These are phyloP conservation scores for Vachellia pachyceras DNA, from an alignment of 306 rosid species.

Conservation along the genomic window DNA sequence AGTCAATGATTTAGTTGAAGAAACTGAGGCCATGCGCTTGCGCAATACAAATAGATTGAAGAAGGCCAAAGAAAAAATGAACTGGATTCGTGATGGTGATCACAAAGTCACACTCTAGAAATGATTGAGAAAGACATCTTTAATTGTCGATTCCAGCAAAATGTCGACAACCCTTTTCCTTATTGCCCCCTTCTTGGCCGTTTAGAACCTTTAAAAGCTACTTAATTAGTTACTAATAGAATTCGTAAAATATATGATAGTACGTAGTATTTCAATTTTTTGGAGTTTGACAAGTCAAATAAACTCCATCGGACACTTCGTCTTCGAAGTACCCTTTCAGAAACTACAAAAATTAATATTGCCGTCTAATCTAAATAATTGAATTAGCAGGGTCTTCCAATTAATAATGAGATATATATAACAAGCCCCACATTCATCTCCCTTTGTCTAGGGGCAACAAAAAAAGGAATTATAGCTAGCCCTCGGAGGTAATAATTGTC, in stretches of 20 bases:
- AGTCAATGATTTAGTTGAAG: slow-evolving; percentile 32
- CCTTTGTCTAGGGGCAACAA: background rate
- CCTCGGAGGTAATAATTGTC: background rate
- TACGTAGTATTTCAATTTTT: background rate
- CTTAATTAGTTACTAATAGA: background rate
- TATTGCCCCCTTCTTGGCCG: background rate
- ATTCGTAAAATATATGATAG: background rate
- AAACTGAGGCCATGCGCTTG: background rate
- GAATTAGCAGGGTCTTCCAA: background rate
- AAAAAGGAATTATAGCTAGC: slow-evolving; percentile 1
- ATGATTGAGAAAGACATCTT: slow-evolving; percentile 18
- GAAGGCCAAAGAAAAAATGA: background rate
- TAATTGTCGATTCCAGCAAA: background rate
- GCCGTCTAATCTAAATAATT: slow-evolving; percentile 14
- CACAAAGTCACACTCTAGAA: background rate
- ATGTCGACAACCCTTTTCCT: background rate
- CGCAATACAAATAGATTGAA: background rate
- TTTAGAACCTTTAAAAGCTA: background rate
- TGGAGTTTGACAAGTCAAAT: background rate
- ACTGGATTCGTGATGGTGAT: background rate
- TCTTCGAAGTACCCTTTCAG: background rate
- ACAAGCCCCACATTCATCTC: slow-evolving; percentile 1
- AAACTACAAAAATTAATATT: background rate
- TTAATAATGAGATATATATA: background rate
- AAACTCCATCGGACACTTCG: background rate